Evolutionary conservation across 1,284 basidiomycete species (phyloP).

Genomic region (Microstroma glucosiphilum): DNA sequence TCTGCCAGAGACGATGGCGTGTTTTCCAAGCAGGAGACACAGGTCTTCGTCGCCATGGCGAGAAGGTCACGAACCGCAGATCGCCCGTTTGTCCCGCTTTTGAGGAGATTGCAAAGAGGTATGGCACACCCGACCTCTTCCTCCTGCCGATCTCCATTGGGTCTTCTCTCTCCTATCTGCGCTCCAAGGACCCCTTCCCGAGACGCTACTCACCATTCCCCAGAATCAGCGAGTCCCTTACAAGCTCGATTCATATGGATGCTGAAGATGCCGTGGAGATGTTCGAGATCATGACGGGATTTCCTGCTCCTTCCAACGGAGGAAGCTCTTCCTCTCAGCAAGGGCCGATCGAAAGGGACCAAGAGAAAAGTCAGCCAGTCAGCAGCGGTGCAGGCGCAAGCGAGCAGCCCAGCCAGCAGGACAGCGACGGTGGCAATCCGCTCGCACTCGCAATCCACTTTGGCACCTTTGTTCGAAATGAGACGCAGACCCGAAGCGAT

Average conservation of each 20-base stretch:
- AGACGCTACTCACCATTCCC: slow-evolving; percentile 32
- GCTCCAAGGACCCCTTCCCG: slow-evolving; percentile 38
- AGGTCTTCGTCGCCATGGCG: slow-evolving; percentile 34
- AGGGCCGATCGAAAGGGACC: too few relatives aligned
- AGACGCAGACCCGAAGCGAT: slow-evolving; percentile 29
- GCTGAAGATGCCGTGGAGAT: slow-evolving; percentile 32
- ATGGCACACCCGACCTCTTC: slow-evolving; percentile 31
- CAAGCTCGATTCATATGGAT: slow-evolving; percentile 39
- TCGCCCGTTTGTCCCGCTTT: slow-evolving; percentile 41
- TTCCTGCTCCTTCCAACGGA: not conserved
- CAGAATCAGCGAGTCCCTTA: slow-evolving; percentile 23
- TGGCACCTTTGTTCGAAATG: slow-evolving; percentile 37
- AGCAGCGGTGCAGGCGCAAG: slow-evolving; percentile 6
- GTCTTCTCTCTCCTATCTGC: slow-evolving; percentile 22
- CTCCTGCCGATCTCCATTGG: slow-evolving; percentile 46
- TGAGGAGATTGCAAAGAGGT: slow-evolving; percentile 25
- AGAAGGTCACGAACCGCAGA: slow-evolving; percentile 13
- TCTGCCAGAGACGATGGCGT: slow-evolving; percentile 17
- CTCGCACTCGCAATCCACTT: slow-evolving; percentile 24
- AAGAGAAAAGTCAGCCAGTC: not conserved
- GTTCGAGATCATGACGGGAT: slow-evolving; percentile 19
- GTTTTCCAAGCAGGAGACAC: slow-evolving; percentile 46
- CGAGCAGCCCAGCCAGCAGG: slow-evolving; percentile 9
- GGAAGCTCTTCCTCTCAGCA: not conserved
- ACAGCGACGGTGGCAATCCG: not conserved